Evolutionary conservation across 768 basidiomycete genomes (phyloP).

Genomic region (Gymnopilus dilepis): DNA sequence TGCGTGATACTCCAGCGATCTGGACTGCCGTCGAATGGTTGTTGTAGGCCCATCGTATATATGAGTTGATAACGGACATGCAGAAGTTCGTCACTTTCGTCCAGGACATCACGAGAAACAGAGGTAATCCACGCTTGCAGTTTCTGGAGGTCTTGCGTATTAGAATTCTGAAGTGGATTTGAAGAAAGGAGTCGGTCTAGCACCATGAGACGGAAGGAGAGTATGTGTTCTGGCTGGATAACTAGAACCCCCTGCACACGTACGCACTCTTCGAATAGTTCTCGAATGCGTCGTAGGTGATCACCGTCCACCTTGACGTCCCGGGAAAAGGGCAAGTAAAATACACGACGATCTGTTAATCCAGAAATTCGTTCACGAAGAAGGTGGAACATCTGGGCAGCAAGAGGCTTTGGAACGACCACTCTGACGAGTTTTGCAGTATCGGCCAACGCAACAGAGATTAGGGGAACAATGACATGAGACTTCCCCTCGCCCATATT

Average conservation of each 20-base stretch:
- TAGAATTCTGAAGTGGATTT: background rate
- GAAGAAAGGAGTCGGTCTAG: constrained; percentile 38
- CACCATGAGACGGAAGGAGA: constrained; percentile 54
- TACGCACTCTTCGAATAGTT: constrained; percentile 45
- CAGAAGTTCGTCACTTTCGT: constrained; percentile 55
- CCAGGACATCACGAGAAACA: constrained; percentile 43
- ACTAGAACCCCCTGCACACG: constrained; percentile 47
- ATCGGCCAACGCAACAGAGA: constrained; percentile 45
- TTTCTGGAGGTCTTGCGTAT: constrained; percentile 28
- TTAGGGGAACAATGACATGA: constrained; percentile 54
- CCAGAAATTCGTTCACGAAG: constrained; percentile 48
- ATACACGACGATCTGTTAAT: constrained; percentile 51
- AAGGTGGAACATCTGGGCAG: constrained; percentile 52
- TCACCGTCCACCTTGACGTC: constrained; percentile 29
- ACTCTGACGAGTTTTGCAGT: constrained; percentile 50
- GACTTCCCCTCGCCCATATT: constrained; percentile 68
- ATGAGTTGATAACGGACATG: constrained; percentile 53
- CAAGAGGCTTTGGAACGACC: constrained; percentile 52
- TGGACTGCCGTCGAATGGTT: constrained; percentile 36
- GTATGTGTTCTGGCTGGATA: constrained; percentile 56
- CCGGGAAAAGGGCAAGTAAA: constrained; percentile 56
- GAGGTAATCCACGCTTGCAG: constrained; percentile 33
- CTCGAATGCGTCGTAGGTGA: constrained; percentile 29
- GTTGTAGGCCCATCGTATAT: constrained; percentile 47
- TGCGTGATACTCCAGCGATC: too few species aligned